phyloP scores from a whole-genome alignment of 2,329 filamentous ascomycete species.

The Didymella sp. region DNA sequence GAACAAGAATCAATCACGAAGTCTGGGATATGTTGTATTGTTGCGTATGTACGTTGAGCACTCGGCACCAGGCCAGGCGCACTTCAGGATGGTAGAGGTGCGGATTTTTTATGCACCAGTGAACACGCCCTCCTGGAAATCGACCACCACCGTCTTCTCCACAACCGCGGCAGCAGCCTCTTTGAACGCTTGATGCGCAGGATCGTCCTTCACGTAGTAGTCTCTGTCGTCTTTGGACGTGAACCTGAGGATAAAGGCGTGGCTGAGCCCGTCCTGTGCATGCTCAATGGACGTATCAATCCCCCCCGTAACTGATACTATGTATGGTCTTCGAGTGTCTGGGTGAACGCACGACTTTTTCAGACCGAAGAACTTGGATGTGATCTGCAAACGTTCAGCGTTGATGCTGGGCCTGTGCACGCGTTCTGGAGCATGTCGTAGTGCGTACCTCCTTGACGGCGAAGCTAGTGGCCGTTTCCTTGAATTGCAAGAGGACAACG shows the following conservation, averaged over 20 bases:
- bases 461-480: conserved; percentile 32
- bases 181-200: conserved; percentile 51
- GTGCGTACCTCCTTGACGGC: conserved; percentile 40
- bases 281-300: conserved; percentile 46
- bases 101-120: conserved; percentile 11
- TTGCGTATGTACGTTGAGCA: background rate
- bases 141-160: conserved; percentile 52
- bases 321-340: conserved; percentile 35
- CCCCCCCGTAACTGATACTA: conserved; percentile 41
- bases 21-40: too few relatives aligned
- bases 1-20: too few relatives aligned
- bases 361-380: conserved; percentile 39
- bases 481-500: conserved; percentile 46
- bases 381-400: conserved; percentile 27
- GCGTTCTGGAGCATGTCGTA: background rate
- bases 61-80: background rate
- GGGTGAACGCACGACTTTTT: conserved; percentile 43
- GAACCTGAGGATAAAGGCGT: conserved; percentile 55
- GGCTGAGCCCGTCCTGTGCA: conserved; percentile 52
- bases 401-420: conserved; percentile 19
- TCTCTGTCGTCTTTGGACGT: conserved; percentile 51
- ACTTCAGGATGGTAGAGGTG: background rate
- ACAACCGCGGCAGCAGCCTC: conserved; percentile 41
- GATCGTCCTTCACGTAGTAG: conserved; percentile 54
- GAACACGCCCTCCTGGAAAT: conserved; percentile 48